Evolutionary conservation across 257 asterid species (phyloP), one percentile per base, ranked within the genome.

Genomic region (Salvia splendens): DNA sequence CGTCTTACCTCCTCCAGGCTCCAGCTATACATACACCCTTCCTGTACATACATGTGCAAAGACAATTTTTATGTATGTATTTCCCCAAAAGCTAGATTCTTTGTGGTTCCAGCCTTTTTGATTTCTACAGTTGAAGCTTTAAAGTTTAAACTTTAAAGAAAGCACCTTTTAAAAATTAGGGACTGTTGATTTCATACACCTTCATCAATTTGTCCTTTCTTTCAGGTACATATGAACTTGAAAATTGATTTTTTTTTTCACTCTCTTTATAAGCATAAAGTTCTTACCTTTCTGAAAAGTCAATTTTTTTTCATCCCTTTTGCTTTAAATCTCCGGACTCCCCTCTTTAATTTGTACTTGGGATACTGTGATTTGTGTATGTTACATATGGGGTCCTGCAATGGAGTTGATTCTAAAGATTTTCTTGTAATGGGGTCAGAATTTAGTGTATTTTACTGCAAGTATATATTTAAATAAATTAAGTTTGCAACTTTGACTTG

Each of bases 141-240:
- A 24, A 24, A 24, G 30, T 24, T 24, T 24, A 24, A 24, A 24
- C 30, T 24, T 24, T 24, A 15, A 12, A 12, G 15, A 65, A 57
- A 65, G 62, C 61, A 72, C 61, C 72, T 12, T 65, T 65, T 64
- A 42, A 6, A 60, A 51, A 61, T 68, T 69, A 63, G 67, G 67
- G 69, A 64, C 68, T 62, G 6, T 60, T 65, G 68, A 70, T 66
- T 24, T 63, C 77, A 38, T 69, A 68, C 64, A 69, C 77, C 80
- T 67, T 55, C 77, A 6, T 48, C 51, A 48, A 53, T 64, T 74
- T 73, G 84, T 76, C 87, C 65, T 76, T 82, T 76, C 30, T 75
- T 82, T 55, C 79, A 77, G 89, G 84, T 81, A 81, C 75, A 77
- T 70, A 69, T 67, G 52, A 67, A 52, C 65, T 70, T 48, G 14